Conservation (phyloP, 139 green algal species). For the Astrephomene gubernaculifera region DNA sequence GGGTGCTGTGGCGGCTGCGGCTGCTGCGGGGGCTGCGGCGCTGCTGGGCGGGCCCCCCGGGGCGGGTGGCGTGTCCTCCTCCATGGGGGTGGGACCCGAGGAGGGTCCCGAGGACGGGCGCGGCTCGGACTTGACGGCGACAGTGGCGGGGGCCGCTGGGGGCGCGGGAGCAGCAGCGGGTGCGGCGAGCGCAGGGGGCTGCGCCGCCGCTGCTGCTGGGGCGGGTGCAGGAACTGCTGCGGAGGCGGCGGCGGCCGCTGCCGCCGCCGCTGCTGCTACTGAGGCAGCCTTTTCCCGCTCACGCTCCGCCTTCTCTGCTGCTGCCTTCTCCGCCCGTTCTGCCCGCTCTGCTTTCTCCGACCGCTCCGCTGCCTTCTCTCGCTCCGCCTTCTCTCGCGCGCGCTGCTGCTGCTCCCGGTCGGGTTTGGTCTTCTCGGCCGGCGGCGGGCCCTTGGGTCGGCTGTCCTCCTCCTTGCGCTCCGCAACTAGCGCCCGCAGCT, state of each 20-base stretch:
- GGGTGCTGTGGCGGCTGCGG: too few relatives aligned
- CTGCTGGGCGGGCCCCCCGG: neutral
- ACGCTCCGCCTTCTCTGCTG: conserved; percentile 15
- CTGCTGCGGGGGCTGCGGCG: neutral
- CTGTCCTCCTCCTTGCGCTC: conserved; percentile 65
- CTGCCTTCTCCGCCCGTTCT: conserved; percentile 34
- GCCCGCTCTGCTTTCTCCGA: neutral
- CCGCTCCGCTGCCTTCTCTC: conserved; percentile 23
- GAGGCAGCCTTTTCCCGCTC: neutral
- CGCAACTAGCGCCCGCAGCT: conserved; percentile 79
- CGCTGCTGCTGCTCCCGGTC: conserved; percentile 45
- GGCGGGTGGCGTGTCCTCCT: conserved; percentile 62
- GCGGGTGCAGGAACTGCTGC: neutral
- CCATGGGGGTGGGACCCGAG: conserved; percentile 63
- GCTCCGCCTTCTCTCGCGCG: conserved; percentile 1
- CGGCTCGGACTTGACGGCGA: neutral
- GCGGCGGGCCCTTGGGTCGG: conserved; percentile 18
- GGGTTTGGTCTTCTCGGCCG: conserved; percentile 38
- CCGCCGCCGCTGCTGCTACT: conserved; percentile 57
- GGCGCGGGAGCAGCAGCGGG: conserved; percentile 49
- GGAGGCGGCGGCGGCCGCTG: conserved; percentile 48
- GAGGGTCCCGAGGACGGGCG: conserved; percentile 12
- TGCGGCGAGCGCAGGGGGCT: conserved; percentile 29
- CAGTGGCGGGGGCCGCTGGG: neutral
- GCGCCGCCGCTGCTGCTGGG: neutral